These are phyloP conservation scores for Tothia fuscella DNA, from an alignment of 2,329 filamentous ascomycete genomes.

Conservation along the genomic window DNA sequence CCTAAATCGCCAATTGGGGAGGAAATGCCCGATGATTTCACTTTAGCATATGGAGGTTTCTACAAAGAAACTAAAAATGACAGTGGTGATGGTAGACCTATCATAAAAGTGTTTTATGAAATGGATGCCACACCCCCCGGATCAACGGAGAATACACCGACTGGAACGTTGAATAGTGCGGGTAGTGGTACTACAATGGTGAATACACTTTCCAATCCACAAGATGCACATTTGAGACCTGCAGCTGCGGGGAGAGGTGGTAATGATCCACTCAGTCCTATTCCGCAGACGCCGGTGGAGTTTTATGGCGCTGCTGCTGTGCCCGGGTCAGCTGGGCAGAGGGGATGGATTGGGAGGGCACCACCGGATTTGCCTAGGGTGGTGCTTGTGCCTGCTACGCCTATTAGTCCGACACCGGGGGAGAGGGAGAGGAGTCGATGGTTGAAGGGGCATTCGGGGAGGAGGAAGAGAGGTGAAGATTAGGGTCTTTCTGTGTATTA, in stretches of 20 bases:
- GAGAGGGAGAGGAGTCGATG: neutral
- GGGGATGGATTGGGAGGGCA: neutral
- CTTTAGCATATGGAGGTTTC: neutral
- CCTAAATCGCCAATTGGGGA: neutral
- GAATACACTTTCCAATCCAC: neutral
- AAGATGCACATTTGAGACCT: neutral
- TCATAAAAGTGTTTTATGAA: neutral
- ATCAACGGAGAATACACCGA: neutral
- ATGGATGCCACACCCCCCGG: neutral
- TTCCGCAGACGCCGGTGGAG: slow-evolving; percentile 1
- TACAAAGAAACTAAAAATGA: neutral
- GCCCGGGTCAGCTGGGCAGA: neutral
- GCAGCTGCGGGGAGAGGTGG: neutral
- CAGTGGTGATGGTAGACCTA: neutral
- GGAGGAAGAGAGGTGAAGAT: neutral
- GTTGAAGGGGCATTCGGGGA: neutral
- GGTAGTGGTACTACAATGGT: neutral
- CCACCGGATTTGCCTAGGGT: neutral
- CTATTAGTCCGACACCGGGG: neutral
- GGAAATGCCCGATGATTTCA: neutral
- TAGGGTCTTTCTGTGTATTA: too few relatives aligned
- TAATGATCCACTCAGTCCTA: neutral
- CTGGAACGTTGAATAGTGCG: neutral
- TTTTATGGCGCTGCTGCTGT: neutral
- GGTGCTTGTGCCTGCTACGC: slow-evolving; percentile 5